Base-by-base conservation (phyloP, 2,329 filamentous ascomycete genomes). In the Xylaria sp. region DNA sequence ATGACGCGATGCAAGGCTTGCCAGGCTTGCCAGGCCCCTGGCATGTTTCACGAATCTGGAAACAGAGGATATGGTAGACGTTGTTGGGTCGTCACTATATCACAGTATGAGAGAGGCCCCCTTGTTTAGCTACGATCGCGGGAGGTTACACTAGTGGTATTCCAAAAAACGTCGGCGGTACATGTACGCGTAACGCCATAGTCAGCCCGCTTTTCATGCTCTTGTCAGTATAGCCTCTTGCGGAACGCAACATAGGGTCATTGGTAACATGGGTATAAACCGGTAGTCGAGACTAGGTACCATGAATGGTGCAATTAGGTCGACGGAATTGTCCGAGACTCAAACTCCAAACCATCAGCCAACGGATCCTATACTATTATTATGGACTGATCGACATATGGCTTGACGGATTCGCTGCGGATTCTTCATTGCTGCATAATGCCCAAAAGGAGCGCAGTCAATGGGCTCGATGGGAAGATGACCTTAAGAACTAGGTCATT, bases 1-100 rank as follows among this genome's bases (percentile, higher is more conserved):
- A 60, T 60, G 59, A 63, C 50, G 59, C 39, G 12, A 58, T 62
- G 18, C 39, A 56, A 56, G 41, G n/a, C n/a, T n/a, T n/a, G n/a
- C n/a, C n/a, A n/a, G 56, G 50, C 61, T 46, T 56, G 50, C 59
- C 28, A 34, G 50, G 23, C 23, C 54, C 63, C 63, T 63, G 55
- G 41, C 8, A 64, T 54, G 67, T 67, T 70, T 70, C 68, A 67
- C 20, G 51, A 25, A 41, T 31, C 31, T 46, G 34, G 65, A 44
- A 70, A 70, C 60, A 65, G 58, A 34, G 23, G 41, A 65, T 62
- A 34, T n/a, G 50, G 41, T 46, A 41, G 23, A 56, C 60, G 56
- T 46, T 46, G 51, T 64, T 67, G 50, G 61, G 25, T 41, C 18
- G 31, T n/a, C 23, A 46, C 15, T 46, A n/a, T 46, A n/a, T n/a